phyloP scores from a whole-genome alignment of 768 basidiomycete genomes.

The Pisolithus albus region DNA sequence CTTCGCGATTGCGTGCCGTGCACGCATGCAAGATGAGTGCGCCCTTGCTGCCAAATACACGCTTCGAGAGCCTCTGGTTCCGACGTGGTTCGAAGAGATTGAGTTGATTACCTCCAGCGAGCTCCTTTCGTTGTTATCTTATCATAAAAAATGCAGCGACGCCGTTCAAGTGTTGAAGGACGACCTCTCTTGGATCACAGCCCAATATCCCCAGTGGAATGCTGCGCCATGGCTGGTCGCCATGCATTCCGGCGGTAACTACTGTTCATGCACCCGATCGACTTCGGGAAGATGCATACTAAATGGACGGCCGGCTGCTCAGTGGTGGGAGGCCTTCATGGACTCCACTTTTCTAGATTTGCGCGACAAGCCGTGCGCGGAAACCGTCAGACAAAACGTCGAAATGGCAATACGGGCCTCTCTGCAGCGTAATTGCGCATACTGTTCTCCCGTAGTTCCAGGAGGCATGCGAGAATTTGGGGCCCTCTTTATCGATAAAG shows the following conservation, averaged over 20 bases:
- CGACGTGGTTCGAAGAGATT: slow-evolving; percentile 21
- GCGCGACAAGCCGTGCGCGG: slow-evolving; percentile 14
- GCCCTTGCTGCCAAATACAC: slow-evolving; percentile 24
- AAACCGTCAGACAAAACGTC: background rate
- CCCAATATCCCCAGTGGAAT: slow-evolving; percentile 1
- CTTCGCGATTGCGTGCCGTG: slow-evolving; percentile 27
- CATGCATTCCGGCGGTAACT: too few species aligned
- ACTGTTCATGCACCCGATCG: background rate
- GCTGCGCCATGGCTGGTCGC: background rate
- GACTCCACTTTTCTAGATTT: slow-evolving; percentile 6
- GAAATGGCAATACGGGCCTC: slow-evolving; percentile 1
- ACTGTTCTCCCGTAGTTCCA: slow-evolving; percentile 2
- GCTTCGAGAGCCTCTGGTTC: slow-evolving; percentile 18
- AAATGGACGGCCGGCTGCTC: background rate
- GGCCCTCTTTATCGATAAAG: slow-evolving; percentile 5
- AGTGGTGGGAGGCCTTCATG: slow-evolving; percentile 22
- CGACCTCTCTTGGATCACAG: slow-evolving; percentile 11
- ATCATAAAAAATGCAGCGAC: slow-evolving; percentile 13
- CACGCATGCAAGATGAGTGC: slow-evolving; percentile 15
- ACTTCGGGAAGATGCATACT: background rate
- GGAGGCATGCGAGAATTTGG: slow-evolving; percentile 12
- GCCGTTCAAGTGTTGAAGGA: slow-evolving; percentile 4
- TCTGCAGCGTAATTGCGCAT: background rate
- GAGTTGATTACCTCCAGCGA: slow-evolving; percentile 18
- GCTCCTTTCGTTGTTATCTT: slow-evolving; percentile 19